Base-by-base conservation (phyloP, 2,329 filamentous ascomycete genomes). In the Sarocladium oryzae region DNA sequence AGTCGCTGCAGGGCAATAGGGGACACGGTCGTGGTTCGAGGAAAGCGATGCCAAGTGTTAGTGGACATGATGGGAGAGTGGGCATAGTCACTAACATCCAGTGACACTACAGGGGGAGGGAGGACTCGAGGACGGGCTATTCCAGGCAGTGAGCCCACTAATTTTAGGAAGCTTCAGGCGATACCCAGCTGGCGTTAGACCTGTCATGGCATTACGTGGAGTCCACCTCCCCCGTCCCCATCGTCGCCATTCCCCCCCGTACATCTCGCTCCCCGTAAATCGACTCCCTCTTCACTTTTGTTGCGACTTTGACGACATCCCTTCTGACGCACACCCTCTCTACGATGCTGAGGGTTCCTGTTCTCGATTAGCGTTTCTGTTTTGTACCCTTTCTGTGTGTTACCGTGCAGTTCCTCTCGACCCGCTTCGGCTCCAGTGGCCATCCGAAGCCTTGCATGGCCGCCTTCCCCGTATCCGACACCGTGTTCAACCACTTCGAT, bases 171-270 rank as follows among this genome's bases (percentile, higher is more conserved):
- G 23, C 23, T 43, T 26, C 23, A 43, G 40, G 40, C 16, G 43
- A 10, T 33, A n/a, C 18, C 15, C 28, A 48, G 26, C n/a, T 32
- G 26, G 26, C 16, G 16, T 18, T 15, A 48, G 43, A 16, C 20
- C 26, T 48, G 26, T 5, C 43, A 33, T 33, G 43, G 26, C 43
- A 48, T 48, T 48, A 48, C 43, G 43, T 48, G 43, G 43, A 32
- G 23, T 33, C 15, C n/a, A 26, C 18, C 36, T 6, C 40, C 40
- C 40, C 40, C 43, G 15, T 48, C 8, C 43, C 28, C 43, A 18
- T 11, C 33, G n/a, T 18, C 11, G 21, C 40, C 40, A 45, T 28
- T 45, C 18, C 23, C 40, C 40, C 40, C n/a, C n/a, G n/a, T n/a
- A n/a, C n/a, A 20, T 32, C 43, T 33, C 43, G 26, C 26, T 48